Base-by-base conservation (phyloP, 2,329 filamentous ascomycete genomes). In the Claviceps fusiformis region DNA sequence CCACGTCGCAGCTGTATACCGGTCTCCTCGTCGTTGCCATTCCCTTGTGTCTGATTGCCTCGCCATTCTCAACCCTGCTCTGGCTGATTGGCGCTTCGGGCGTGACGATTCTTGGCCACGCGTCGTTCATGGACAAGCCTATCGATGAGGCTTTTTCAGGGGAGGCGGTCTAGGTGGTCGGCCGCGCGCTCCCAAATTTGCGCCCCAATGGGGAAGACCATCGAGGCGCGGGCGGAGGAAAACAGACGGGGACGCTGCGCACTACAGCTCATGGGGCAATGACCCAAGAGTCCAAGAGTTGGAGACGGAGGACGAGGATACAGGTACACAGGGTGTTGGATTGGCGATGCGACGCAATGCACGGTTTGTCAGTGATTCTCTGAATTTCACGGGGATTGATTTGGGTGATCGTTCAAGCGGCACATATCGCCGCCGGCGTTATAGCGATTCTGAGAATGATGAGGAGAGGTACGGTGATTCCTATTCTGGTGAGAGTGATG, bases 141-240 rank as follows among this genome's bases (percentile, higher is more conserved):
- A 95, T 97, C 78, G 93, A 97, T 85, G 92, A 95, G 91, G 91
- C 91, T 96, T 98, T 98, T 96, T 96, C 92, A 81, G 93, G 95
- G 91, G 93, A 98, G 92, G 92, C 93, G 91, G 93, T 98, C 87
- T 98, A 97, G 85, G 81, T 95, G 91, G 91, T 97, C 93, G 92
- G 89, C 92, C 92, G 93, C 93, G 87, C 93, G 86, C 91, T 95
- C 92, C 91, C 81, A 79, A 85, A 83, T 75, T 73, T 80, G 85
- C 86, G 90, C 90, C 91, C 88, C 85, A 78, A 82, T 91, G 88
- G 92, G 92, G 91, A 96, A 96, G 92, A 96, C 89, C 90, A 93
- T 87, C 89, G 81, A 87, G 89, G 87, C 87, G 84, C 80, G 82
- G 78, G 74, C 79, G 81, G 78, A 82, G 80, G 77, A 81, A 75